Evolutionary conservation across 768 basidiomycete species (phyloP).

Genomic region (Boletus speciosus): DNA sequence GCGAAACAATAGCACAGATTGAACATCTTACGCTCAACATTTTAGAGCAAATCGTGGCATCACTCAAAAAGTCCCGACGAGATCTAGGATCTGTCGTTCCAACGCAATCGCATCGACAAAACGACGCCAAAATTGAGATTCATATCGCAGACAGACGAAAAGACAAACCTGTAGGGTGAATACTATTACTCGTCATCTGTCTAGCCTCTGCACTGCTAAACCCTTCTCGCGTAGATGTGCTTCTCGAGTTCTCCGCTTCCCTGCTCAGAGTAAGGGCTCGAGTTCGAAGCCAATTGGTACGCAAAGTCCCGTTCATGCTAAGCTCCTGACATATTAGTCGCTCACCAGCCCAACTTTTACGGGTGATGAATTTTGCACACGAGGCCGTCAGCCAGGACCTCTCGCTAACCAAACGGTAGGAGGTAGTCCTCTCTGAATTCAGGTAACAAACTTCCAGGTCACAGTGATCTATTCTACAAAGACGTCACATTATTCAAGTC

Average conservation of each 20-base stretch:
- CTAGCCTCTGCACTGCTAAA: background rate
- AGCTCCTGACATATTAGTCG: background rate
- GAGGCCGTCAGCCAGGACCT: conserved; percentile 54
- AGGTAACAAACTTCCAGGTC: background rate
- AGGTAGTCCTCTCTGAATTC: conserved; percentile 3
- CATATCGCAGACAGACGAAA: conserved; percentile 37
- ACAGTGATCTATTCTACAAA: conserved; percentile 85
- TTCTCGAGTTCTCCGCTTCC: conserved; percentile 34
- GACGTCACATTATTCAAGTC: conserved; percentile 75
- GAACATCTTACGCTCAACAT: conserved; percentile 31
- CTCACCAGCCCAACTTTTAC: conserved; percentile 61
- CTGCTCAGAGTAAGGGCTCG: conserved; percentile 32
- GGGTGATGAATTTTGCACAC: conserved; percentile 65
- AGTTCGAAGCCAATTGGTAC: conserved; percentile 44
- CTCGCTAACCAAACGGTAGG: conserved; percentile 63
- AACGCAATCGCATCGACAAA: conserved; percentile 4
- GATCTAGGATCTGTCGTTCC: background rate
- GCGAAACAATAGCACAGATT: conserved; percentile 26
- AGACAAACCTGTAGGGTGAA: conserved; percentile 28
- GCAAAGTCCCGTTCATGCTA: background rate
- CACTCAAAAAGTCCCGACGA: conserved; percentile 8
- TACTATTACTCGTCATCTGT: background rate
- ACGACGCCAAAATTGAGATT: conserved; percentile 30
- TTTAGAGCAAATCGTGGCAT: conserved; percentile 29
- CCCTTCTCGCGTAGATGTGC: conserved; percentile 6